Evolutionary conservation across 495 filamentous ascomycete species (phyloP), one percentile per base, ranked within the genome.

Genomic region (Astrothelium macrocarpum): DNA sequence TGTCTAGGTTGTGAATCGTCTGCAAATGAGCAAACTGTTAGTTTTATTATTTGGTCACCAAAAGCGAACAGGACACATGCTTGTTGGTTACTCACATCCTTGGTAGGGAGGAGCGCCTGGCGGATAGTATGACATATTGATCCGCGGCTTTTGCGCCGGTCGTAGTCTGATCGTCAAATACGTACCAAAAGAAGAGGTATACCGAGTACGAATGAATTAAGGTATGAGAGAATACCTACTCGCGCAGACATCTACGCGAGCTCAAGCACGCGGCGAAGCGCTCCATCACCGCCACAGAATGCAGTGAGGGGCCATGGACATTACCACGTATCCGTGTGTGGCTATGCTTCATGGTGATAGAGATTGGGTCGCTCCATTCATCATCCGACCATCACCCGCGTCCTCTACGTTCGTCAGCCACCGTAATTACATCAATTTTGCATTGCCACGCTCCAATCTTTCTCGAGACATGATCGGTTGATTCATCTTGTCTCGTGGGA

Each of bases 1-100:
- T 56, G 49, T 2, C 49, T 7, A 56, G 49, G 49, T 25, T 56
- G 49, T 3, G 49, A 25, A 29, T 25, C 29, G 49, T 56, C 49
- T 56, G 49, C 2, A 29, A 18, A 28, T 56, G 29, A 28, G 29
- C 29, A 5, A 18, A 3, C 9, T 3, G 7, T 49, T 20, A 49
- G 43, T 20, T 18, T 49, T 49, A 39, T 39, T 39, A 39, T 39
- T 5, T 39, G n/a, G n/a, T n/a, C n/a, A n/a, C n/a, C n/a, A n/a
- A n/a, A n/a, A n/a, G n/a, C n/a, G n/a, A n/a, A n/a, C n/a, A n/a
- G n/a, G n/a, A n/a, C n/a, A n/a, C n/a, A n/a, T n/a, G n/a, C n/a
- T n/a, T n/a, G n/a, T n/a, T n/a, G n/a, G n/a, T n/a, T 56, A 56
- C 49, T 56, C 29, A 56, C 49, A 20, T 11, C 49, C 49, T 56